Conservation (phyloP, 106 monocot genomes). For the Dendrobium chrysotoxum region DNA sequence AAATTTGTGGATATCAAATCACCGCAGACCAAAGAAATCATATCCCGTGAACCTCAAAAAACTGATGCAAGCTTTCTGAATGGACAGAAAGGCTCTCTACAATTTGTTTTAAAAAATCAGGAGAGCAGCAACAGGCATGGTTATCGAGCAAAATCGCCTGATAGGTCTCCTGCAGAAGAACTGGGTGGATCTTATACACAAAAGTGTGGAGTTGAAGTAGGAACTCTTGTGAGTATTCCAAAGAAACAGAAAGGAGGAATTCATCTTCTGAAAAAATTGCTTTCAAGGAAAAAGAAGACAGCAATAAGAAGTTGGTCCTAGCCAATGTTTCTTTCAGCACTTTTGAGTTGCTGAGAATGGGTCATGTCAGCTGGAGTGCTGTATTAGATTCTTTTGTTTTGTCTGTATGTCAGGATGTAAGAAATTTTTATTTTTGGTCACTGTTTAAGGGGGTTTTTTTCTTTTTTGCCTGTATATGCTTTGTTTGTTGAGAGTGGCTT, state of each 20-base stretch:
- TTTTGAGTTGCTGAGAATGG: background rate
- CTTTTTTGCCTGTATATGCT: background rate
- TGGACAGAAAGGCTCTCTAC: too few species aligned
- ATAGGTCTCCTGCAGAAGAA: background rate
- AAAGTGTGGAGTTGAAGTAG: background rate
- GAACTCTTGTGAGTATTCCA: constrained; percentile 14
- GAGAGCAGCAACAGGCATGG: background rate
- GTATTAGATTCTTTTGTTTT: background rate
- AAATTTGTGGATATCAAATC: constrained; percentile 20
- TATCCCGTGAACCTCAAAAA: constrained; percentile 20
- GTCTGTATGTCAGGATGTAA: too few species aligned
- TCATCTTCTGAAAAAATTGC: constrained; percentile 15
- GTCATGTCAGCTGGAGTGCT: background rate
- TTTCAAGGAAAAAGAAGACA: constrained; percentile 7
- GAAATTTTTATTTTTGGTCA: background rate
- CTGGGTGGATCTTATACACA: background rate
- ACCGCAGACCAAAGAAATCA: constrained; percentile 42
- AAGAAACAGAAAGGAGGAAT: constrained; percentile 16
- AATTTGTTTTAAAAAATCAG: background rate
- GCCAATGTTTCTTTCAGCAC: background rate
- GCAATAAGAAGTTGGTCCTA: constrained; percentile 7
- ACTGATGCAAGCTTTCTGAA: constrained; percentile 15
- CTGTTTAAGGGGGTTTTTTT: background rate
- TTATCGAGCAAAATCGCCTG: background rate
- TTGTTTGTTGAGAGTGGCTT: background rate